Evolutionary conservation across 1,284 basidiomycete species (phyloP).

Genomic region (Puccinia brachypodii): DNA sequence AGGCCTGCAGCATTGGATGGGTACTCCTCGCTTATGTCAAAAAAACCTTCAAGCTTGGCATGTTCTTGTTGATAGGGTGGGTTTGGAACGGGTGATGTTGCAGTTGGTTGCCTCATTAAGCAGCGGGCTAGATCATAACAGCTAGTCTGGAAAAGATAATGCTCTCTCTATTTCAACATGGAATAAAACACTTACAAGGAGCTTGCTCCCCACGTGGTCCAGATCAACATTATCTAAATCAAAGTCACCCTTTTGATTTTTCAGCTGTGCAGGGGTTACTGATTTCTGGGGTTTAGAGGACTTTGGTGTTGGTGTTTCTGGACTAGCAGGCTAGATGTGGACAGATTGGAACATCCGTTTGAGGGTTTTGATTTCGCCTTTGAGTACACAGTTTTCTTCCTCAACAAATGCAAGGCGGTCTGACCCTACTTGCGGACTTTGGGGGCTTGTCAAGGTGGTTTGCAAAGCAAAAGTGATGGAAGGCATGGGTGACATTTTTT

Average conservation of each 20-base stretch:
- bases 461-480: too few species aligned
- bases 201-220: background rate
- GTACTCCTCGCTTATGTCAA: background rate
- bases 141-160: constrained; percentile 4
- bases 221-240: constrained; percentile 13
- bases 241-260: background rate
- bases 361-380: too few species aligned
- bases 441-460: too few species aligned
- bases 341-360: too few species aligned
- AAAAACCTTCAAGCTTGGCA: background rate
- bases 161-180: background rate
- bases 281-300: too few species aligned
- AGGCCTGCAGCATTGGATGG: constrained; percentile 6
- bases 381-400: too few species aligned
- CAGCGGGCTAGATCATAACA: constrained; percentile 24
- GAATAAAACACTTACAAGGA: background rate
- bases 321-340: too few species aligned
- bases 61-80: background rate
- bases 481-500: too few species aligned
- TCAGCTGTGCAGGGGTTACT: background rate
- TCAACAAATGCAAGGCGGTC: too few species aligned
- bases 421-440: too few species aligned
- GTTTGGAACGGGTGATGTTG: constrained; percentile 20
- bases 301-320: too few species aligned
- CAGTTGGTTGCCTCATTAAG: constrained; percentile 13